Evolutionary conservation across 2,329 filamentous ascomycete species (phyloP).

Genomic region (Penicillium sp.): DNA sequence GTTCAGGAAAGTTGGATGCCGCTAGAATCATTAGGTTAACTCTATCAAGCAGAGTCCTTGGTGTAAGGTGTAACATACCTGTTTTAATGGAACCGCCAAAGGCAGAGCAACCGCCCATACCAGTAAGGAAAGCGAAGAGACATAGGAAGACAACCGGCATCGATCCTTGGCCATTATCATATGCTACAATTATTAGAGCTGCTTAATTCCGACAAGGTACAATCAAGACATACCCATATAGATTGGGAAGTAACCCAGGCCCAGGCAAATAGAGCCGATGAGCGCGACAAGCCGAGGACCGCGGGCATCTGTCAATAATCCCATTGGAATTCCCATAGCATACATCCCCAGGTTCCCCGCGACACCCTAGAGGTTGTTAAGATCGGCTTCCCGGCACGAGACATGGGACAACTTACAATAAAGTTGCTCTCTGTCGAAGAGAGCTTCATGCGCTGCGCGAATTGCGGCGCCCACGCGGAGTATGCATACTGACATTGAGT

Average conservation of each 20-base stretch:
- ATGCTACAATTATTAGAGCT: conserved; percentile 45
- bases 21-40: conserved; percentile 41
- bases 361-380: conserved; percentile 42
- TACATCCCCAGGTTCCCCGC: conserved; percentile 74
- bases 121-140: conserved; percentile 75
- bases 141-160: conserved; percentile 55
- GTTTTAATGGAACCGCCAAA: conserved; percentile 81
- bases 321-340: conserved; percentile 75
- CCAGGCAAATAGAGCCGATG: conserved; percentile 63
- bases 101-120: conserved; percentile 81
- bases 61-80: conserved; percentile 31
- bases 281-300: conserved; percentile 73
- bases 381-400: conserved; percentile 4
- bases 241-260: conserved; percentile 75
- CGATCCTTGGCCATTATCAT: conserved; percentile 56
- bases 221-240: conserved; percentile 44
- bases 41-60: not conserved
- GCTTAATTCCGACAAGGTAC: not conserved
- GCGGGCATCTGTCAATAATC: conserved; percentile 72
- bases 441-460: conserved; percentile 74
- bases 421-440: conserved; percentile 89
- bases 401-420: conserved; percentile 51
- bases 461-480: conserved; percentile 94
- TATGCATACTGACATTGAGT: conserved; percentile 70
- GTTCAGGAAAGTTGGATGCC: conserved; percentile 81